Percentiles rank a stretch among this genome's conserved stretches.
Conservation (phyloP, 176 grass and related monocot species). For the Panicum miliaceum region DNA sequence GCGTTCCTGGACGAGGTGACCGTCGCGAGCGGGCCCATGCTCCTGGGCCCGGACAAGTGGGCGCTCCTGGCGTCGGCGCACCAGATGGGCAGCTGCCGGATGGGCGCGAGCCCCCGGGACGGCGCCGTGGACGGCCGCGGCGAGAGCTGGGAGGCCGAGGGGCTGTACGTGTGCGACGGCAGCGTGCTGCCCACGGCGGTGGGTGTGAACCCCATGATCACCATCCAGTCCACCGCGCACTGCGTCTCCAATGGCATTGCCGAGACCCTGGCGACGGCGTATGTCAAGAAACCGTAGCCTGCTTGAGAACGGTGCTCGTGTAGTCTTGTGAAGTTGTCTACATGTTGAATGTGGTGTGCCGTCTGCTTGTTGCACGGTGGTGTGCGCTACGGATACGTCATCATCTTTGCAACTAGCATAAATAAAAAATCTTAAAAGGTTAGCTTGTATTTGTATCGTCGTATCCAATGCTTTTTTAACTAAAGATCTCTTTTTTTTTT, state of each 20-base stretch:
- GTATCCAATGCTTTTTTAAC: neutral
- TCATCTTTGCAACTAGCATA: neutral
- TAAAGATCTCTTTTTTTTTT: too few species aligned
- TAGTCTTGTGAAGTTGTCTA: too few species aligned
- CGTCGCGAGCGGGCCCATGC: slow-evolving; percentile 42
- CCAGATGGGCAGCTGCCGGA: slow-evolving; percentile 93
- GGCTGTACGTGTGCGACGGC: slow-evolving; percentile 82
- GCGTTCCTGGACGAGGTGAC: slow-evolving; percentile 67
- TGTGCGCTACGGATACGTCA: too few species aligned
- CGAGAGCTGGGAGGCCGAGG: slow-evolving; percentile 83
- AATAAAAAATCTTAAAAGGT: neutral
- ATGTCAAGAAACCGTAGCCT: neutral
- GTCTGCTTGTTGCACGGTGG: too few species aligned
- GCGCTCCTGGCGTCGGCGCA: slow-evolving; percentile 65
- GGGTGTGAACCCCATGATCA: slow-evolving; percentile 96
- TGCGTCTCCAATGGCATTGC: slow-evolving; percentile 68
- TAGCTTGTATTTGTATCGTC: neutral
- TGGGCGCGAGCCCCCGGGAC: slow-evolving; percentile 50
- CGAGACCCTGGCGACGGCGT: slow-evolving; percentile 26
- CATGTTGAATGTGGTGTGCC: neutral
- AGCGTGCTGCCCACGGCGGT: slow-evolving; percentile 79
- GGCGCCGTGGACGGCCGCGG: slow-evolving; percentile 66
- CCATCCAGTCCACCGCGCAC: slow-evolving; percentile 76
- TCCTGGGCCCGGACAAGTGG: slow-evolving; percentile 43
- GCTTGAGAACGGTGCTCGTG: neutral